phyloP scores from a whole-genome alignment of 805 yeast species.

The Candida boleticola region DNA sequence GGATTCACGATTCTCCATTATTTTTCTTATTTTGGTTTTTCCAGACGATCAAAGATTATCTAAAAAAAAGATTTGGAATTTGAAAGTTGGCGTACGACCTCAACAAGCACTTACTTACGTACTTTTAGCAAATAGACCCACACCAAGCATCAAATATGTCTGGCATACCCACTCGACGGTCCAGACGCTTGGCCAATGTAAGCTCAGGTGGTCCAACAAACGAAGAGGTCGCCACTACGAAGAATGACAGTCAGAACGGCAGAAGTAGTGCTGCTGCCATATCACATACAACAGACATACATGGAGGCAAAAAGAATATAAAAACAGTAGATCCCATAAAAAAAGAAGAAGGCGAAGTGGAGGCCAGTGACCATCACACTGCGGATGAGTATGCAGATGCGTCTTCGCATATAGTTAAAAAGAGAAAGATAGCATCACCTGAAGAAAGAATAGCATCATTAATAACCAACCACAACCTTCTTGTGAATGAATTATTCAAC shows the following conservation, averaged over 20 bases:
- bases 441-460: conserved; percentile 31
- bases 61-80: no score
- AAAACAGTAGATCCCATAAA: no score
- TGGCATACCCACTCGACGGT: conserved; percentile 2
- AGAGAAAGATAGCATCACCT: background rate
- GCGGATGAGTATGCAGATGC: background rate
- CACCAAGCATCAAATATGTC: background rate
- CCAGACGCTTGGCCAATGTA: background rate
- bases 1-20: no score
- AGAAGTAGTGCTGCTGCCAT: background rate
- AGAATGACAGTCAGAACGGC: background rate
- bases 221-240: background rate
- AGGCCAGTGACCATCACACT: no score
- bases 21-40: no score
- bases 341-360: no score
- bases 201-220: background rate
- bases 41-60: no score
- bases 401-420: background rate
- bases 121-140: no score
- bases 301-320: no score
- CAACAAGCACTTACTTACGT: no score
- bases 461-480: conserved; percentile 44
- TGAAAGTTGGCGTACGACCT: no score
- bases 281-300: background rate
- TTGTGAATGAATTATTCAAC: conserved; percentile 63